Conservation (phyloP, 1,284 basidiomycete genomes). For the Ustilago bromivora region DNA sequence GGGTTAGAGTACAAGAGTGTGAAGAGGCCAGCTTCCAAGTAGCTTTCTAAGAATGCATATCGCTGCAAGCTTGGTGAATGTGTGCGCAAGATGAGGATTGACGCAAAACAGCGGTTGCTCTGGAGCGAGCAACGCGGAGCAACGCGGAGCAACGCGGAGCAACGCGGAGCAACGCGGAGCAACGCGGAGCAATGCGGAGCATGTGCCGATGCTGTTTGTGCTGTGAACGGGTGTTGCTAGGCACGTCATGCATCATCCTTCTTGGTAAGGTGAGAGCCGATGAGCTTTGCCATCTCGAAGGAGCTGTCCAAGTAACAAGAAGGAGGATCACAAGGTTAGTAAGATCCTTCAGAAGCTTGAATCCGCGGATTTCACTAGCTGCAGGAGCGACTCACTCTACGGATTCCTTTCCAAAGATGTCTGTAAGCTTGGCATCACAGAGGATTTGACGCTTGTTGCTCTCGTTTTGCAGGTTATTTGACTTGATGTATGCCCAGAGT, state of each 20-base stretch:
- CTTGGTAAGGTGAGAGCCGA: slow-evolving; percentile 64
- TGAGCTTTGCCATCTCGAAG: slow-evolving; percentile 69
- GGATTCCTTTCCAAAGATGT: slow-evolving; percentile 80
- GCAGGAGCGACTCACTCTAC: slow-evolving; percentile 73
- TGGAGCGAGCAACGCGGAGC: not conserved
- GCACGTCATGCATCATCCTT: slow-evolving; percentile 54
- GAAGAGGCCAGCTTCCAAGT: not conserved
- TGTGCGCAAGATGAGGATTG: not conserved
- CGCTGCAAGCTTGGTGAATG: slow-evolving; percentile 2
- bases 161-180: not conserved
- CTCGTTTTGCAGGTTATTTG: slow-evolving; percentile 82
- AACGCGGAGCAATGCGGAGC: not conserved
- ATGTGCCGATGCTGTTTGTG: not conserved
- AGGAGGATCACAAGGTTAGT: slow-evolving; percentile 1
- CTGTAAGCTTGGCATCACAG: slow-evolving; percentile 78
- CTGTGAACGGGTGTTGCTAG: not conserved
- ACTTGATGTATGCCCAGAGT: slow-evolving; percentile 86
- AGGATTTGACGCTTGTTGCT: slow-evolving; percentile 79
- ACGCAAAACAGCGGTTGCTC: not conserved
- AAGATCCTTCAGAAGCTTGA: not conserved
- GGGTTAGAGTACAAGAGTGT: slow-evolving; percentile 30
- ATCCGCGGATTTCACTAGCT: not conserved
- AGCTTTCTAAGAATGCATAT: not conserved
- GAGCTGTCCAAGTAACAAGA: slow-evolving; percentile 39
- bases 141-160: not conserved